A percentile compares a stretch with the other conserved stretches of the same genome.
Evolutionary conservation across 495 filamentous ascomycete genomes (phyloP).

Genomic region (Hypoxylon intermedium): DNA sequence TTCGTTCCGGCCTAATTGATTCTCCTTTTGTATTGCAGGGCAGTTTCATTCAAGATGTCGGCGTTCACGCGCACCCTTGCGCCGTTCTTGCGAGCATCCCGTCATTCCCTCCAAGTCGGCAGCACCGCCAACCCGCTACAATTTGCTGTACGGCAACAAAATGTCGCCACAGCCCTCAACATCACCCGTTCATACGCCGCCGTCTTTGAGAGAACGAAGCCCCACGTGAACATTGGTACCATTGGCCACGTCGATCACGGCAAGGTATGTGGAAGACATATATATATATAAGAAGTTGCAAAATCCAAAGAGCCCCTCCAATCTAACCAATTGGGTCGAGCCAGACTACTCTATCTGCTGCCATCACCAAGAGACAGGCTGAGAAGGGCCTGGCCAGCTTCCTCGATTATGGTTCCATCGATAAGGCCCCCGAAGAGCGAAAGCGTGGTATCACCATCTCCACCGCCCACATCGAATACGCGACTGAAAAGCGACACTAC

Average conservation of each 20-base stretch:
- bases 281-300: constrained; percentile 1
- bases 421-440: constrained; percentile 98
- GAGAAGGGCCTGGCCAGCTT: constrained; percentile 91
- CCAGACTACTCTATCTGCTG: constrained; percentile 95
- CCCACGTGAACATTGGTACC: constrained; percentile 98
- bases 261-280: constrained; percentile 68
- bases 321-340: constrained; percentile 38
- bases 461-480: constrained; percentile 96
- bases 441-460: constrained; percentile 99
- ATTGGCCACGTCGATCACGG: constrained; percentile 99
- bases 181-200: constrained; percentile 72
- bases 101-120: constrained; percentile 66
- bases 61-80: constrained; percentile 68
- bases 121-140: constrained; percentile 69
- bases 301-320: constrained; percentile 25
- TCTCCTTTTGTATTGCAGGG: constrained; percentile 37
- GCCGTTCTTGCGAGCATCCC: constrained; percentile 73
- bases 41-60: constrained; percentile 63
- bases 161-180: constrained; percentile 70
- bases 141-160: constrained; percentile 64
- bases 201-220: constrained; percentile 88
- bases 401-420: constrained; percentile 95
- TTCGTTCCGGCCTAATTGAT: constrained; percentile 41
- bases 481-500: constrained; percentile 90
- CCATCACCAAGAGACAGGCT: constrained; percentile 96